Evolutionary conservation across 805 yeast genomes (phyloP).

Genomic region (Priceomyces medius): DNA sequence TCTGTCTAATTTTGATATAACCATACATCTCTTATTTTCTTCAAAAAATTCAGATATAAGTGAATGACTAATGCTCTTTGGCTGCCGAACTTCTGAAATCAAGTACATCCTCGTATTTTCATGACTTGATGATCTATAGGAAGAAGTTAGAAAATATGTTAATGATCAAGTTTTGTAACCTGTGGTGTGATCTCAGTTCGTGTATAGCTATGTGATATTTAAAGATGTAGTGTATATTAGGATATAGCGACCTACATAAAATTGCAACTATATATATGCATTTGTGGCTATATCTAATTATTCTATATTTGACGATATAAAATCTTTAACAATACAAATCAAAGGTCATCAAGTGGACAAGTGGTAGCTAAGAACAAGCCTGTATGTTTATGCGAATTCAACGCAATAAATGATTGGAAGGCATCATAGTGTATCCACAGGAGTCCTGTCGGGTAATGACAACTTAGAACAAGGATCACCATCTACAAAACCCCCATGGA

Average conservation of each 20-base stretch:
- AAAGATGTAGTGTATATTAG: not conserved
- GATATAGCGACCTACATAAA: not conserved
- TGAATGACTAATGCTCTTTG: conserved; percentile 14
- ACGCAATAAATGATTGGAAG: conserved; percentile 1
- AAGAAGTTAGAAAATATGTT: too few species aligned
- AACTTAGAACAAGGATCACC: not conserved
- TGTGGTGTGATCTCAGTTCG: too few species aligned
- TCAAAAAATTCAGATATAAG: conserved; percentile 11
- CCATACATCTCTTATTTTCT: conserved; percentile 8
- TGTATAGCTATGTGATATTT: too few species aligned
- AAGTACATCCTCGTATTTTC: conserved; percentile 14
- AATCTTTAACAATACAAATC: not conserved
- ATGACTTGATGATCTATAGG: too few species aligned
- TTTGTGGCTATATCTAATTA: not conserved
- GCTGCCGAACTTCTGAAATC: conserved; percentile 17
- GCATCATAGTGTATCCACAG: conserved; percentile 4
- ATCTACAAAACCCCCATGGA: conserved; percentile 22
- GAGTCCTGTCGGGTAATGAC: not conserved
- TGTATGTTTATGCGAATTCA: not conserved
- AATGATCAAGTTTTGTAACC: too few species aligned
- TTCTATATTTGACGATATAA: not conserved
- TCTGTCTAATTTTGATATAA: conserved; percentile 12
- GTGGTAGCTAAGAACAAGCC: not conserved
- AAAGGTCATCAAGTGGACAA: not conserved
- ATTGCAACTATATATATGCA: not conserved